phyloP scores from a whole-genome alignment of 2,329 filamentous ascomycete species.

The Fonsecaea multimorphosa region DNA sequence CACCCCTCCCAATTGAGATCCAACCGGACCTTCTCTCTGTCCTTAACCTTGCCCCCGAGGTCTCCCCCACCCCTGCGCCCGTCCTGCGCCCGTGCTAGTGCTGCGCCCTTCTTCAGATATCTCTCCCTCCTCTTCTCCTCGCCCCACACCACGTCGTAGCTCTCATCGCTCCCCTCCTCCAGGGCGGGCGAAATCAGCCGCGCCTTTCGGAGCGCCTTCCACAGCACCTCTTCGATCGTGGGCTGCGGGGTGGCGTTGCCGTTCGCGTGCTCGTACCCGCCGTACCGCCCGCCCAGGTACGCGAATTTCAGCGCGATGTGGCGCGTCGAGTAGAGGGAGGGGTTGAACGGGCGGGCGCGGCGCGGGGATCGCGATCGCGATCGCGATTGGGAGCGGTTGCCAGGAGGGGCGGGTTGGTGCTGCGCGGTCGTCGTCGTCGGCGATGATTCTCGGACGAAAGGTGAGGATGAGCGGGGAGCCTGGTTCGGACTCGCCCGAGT shows the following conservation, averaged over 20 bases:
- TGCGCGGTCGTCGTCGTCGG: neutral
- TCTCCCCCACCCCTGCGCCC: conserved; percentile 17
- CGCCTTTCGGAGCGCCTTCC: conserved; percentile 84
- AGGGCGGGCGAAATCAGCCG: conserved; percentile 77
- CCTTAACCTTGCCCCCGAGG: too few species aligned
- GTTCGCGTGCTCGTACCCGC: conserved; percentile 87
- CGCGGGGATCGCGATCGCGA: conserved; percentile 67
- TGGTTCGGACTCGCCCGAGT: conserved; percentile 10
- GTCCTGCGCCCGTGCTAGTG: neutral
- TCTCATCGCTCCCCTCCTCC: conserved; percentile 47
- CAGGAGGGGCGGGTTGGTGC: conserved; percentile 53
- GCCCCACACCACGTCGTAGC: conserved; percentile 51
- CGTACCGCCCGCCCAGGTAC: conserved; percentile 88
- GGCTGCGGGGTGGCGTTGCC: conserved; percentile 71
- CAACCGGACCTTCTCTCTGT: conserved; percentile 42
- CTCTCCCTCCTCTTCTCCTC: conserved; percentile 29
- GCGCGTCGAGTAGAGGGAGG: conserved; percentile 79
- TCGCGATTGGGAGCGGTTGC: conserved; percentile 80
- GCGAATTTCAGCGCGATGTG: conserved; percentile 91
- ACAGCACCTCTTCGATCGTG: conserved; percentile 90
- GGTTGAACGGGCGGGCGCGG: conserved; percentile 67
- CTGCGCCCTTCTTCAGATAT: conserved; percentile 24
- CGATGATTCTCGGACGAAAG: neutral
- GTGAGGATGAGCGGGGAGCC: neutral
- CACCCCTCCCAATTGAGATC: conserved; percentile 78